These are phyloP conservation scores for Blastomyces emzantsi DNA, from an alignment of 2,329 filamentous ascomycete species.

Conservation along the genomic window DNA sequence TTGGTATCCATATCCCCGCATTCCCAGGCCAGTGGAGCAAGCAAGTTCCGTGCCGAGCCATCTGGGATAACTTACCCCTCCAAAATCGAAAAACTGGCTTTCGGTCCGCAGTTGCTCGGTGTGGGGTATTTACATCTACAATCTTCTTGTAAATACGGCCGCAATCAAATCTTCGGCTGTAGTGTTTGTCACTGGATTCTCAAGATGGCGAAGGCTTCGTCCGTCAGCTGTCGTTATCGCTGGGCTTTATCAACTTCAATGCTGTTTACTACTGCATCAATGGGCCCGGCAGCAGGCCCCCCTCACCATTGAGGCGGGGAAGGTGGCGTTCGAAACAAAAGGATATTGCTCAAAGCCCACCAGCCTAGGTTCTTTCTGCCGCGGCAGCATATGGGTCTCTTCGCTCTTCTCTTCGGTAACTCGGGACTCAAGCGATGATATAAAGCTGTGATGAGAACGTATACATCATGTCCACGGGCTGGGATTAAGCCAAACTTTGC, in stretches of 20 bases:
- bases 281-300: not conserved
- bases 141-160: not conserved
- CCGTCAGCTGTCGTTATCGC: not conserved
- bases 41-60: too few relatives aligned
- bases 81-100: too few relatives aligned
- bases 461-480: not conserved
- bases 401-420: not conserved
- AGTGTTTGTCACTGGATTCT: not conserved
- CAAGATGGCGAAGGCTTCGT: not conserved
- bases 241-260: not conserved
- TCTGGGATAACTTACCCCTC: too few relatives aligned
- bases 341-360: not conserved
- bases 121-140: not conserved
- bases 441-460: not conserved
- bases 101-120: too few relatives aligned
- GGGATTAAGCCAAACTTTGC: not conserved
- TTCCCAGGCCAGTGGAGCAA: too few relatives aligned
- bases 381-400: not conserved
- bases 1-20: too few relatives aligned
- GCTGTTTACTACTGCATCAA: not conserved
- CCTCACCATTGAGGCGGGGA: not conserved
- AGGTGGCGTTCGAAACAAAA: not conserved
- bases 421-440: not conserved
- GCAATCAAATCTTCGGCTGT: not conserved
- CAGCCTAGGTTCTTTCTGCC: not conserved